A percentile compares a stretch with the other conserved stretches of the same genome.
These are phyloP conservation scores for Hypoxylon intermedium DNA, from an alignment of 495 filamentous ascomycete genomes.

Conservation along the genomic window DNA sequence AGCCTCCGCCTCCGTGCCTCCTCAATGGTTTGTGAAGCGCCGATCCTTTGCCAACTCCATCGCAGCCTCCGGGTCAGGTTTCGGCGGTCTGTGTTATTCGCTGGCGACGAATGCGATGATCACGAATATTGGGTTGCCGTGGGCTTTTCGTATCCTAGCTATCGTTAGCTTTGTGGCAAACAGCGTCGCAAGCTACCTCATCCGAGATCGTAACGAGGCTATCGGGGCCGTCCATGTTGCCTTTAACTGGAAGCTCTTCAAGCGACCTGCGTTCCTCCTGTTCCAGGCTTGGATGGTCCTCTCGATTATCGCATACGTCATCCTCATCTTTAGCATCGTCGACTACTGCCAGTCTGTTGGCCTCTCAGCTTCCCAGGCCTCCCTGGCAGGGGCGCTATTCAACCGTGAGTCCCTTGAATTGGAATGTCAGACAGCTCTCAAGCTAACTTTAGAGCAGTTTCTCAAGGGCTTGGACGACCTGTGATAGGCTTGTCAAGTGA, in stretches of 20 bases:
- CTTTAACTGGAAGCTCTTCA: constrained; percentile 69
- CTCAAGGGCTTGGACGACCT: constrained; percentile 61
- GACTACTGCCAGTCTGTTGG: constrained; percentile 72
- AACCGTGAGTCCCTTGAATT: constrained; percentile 62
- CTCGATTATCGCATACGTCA: constrained; percentile 74
- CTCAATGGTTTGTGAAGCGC: constrained; percentile 79
- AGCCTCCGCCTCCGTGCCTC: constrained; percentile 70
- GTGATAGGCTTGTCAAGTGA: constrained; percentile 74
- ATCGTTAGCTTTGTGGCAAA: constrained; percentile 67
- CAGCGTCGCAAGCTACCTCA: constrained; percentile 60
- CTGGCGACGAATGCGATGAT: constrained; percentile 67
- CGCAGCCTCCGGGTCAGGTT: constrained; percentile 73
- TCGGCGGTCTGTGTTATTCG: constrained; percentile 72
- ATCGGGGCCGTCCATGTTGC: constrained; percentile 67
- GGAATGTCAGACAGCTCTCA: not conserved
- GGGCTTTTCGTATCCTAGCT: constrained; percentile 74
- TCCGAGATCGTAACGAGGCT: constrained; percentile 72
- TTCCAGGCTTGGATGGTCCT: constrained; percentile 73
- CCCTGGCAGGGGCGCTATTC: constrained; percentile 73
- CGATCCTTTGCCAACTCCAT: constrained; percentile 78
- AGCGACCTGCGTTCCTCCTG: constrained; percentile 66
- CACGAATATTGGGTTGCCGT: constrained; percentile 62
- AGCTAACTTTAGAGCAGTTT: constrained; percentile 39
- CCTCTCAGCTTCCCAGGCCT: constrained; percentile 69
- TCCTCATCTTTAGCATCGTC: constrained; percentile 74